Conservation (phyloP, 805 yeast genomes). For the Candida boidinii region DNA sequence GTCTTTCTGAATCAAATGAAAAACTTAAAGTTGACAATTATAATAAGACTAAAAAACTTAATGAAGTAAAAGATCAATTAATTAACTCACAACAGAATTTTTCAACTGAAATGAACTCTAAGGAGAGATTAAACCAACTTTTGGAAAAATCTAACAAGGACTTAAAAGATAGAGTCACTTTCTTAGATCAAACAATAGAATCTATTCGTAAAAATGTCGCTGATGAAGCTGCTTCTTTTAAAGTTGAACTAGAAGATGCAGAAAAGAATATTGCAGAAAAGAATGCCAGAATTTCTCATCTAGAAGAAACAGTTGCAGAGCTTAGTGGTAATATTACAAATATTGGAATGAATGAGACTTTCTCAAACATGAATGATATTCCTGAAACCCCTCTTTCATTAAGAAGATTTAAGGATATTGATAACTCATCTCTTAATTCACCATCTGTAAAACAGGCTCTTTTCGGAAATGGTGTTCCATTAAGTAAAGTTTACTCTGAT, state of each 20-base stretch:
- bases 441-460: conserved; percentile 8
- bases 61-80: conserved; percentile 35
- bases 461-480: conserved; percentile 40
- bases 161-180: conserved; percentile 39
- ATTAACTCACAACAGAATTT: conserved; percentile 39
- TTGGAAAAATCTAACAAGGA: conserved; percentile 47
- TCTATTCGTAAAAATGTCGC: conserved; percentile 31
- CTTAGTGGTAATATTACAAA: conserved; percentile 18
- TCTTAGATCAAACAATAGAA: conserved; percentile 41
- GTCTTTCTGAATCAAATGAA: conserved; percentile 25
- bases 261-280: conserved; percentile 26
- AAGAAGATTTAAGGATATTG: too few relatives aligned
- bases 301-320: conserved; percentile 37
- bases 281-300: conserved; percentile 29
- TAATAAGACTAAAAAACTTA: conserved; percentile 33
- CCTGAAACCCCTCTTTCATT: conserved; percentile 3
- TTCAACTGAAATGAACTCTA: conserved; percentile 48
- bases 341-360: conserved; percentile 3
- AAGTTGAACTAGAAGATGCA: conserved; percentile 26
- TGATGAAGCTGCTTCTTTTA: conserved; percentile 26
- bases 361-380: conserved; percentile 6
- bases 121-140: conserved; percentile 51
- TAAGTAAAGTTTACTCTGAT: conserved; percentile 60
- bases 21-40: conserved; percentile 32
- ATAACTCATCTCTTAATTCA: too few relatives aligned